Base-by-base conservation (phyloP, 176 grass and related monocot species). In the Ensete glaucum region DNA sequence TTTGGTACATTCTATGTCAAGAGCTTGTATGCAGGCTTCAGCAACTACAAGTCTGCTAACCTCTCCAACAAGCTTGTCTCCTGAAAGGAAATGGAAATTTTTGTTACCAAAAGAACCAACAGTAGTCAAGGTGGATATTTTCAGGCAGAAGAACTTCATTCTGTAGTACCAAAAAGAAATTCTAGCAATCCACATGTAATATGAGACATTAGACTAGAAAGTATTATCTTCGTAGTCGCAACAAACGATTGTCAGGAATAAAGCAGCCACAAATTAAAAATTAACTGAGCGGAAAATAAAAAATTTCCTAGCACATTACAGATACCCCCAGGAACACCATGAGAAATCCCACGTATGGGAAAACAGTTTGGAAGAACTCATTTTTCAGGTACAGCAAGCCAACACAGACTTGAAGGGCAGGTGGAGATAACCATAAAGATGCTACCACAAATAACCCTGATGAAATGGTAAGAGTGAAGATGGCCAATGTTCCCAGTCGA, bases 11-110 rank as follows among this genome's bases (percentile, higher is more conserved):
- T 93, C 90, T 57, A 93, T 88, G 79, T 90, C 90, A 78, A 97
- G 69, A 76, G 90, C 93, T 88, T 97, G 93, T 85, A 92, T 83
- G 75, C 93, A 97, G 8, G 93, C 93, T 88, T 97, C 93, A 58
- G 93, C 93, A 22, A 97, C 93, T 58, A 97, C 93, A 20, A 97
- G 82, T 77, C 90, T 90, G 75, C 90, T 97, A 64, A 79, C 89
- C 77, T 97, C 93, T 64, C 93, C 93, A 67, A 97, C 88, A 88
- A 97, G 89, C 66, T 90, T 87, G 67, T 93, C 93, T 55, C 90
- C 93, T 97, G 34, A 71, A 51, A 80, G 11, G 12, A 62, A 55
- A 75, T 69, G 24, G 1, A 78, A 16, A 13, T 20, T 50, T 17
- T 64, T 56, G 17, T 26, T 53, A 43, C 79, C 55, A 78, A 22